Percentiles rank a stretch among this genome's conserved stretches.
Conservation (phyloP, 2,329 filamentous ascomycete species). For the Botrytis porri region DNA sequence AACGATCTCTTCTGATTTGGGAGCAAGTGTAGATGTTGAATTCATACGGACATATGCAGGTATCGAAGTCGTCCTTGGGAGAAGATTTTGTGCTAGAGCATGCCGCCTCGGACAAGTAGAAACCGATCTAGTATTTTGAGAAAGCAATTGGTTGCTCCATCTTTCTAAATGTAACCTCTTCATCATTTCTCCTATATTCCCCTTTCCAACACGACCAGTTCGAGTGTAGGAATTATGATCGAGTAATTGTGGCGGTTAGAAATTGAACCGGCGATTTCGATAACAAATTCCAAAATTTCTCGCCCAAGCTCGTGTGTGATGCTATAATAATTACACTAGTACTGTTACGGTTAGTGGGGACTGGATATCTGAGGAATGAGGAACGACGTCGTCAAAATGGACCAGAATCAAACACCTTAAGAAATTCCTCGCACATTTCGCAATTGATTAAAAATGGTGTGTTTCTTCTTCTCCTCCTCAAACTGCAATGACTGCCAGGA, state of each 20-base stretch:
- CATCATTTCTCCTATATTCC: slow-evolving; percentile 42
- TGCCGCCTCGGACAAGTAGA: slow-evolving; percentile 46
- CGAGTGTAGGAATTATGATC: slow-evolving; percentile 2
- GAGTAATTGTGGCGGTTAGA: not conserved
- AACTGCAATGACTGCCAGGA: not conserved
- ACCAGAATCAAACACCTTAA: slow-evolving; percentile 14
- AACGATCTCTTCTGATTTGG: slow-evolving; percentile 26
- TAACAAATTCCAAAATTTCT: slow-evolving; percentile 22
- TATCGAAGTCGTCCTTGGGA: slow-evolving; percentile 41
- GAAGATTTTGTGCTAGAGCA: slow-evolving; percentile 52
- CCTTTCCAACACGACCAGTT: slow-evolving; percentile 22
- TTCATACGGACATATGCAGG: slow-evolving; percentile 38
- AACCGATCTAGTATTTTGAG: slow-evolving; percentile 41
- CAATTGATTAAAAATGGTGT: slow-evolving; percentile 55
- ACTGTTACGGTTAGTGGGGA: not conserved
- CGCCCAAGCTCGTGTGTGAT: slow-evolving; percentile 19
- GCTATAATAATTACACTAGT: slow-evolving; percentile 10
- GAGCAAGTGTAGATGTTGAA: slow-evolving; percentile 22
- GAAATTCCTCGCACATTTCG: slow-evolving; percentile 19
- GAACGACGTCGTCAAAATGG: slow-evolving; percentile 13
- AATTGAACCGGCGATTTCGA: slow-evolving; percentile 14
- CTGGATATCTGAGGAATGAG: not conserved
- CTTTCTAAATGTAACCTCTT: slow-evolving; percentile 60
- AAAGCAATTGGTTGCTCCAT: slow-evolving; percentile 60
- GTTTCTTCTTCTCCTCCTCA: slow-evolving; percentile 27